phyloP scores from a whole-genome alignment of 768 basidiomycete genomes.

The Zangia roseola region DNA sequence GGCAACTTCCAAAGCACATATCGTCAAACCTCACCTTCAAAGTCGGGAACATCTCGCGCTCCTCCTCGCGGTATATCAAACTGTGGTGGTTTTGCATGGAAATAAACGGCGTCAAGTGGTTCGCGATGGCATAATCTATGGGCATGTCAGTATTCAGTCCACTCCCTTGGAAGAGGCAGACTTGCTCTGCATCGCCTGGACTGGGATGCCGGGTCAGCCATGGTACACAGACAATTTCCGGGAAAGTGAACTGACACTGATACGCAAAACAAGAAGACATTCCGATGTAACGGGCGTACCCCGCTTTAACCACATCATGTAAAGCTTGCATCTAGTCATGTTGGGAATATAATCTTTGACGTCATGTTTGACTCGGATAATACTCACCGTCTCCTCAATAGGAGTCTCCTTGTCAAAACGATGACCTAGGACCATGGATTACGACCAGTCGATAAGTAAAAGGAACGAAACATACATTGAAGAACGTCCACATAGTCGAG shows the following conservation, averaged over 20 bases:
- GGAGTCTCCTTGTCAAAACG: constrained; percentile 52
- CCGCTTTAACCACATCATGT: constrained; percentile 49
- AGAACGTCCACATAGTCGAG: constrained; percentile 59
- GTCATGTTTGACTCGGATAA: background rate
- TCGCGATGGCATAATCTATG: constrained; percentile 40
- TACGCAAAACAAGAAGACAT: constrained; percentile 43
- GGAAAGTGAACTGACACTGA: constrained; percentile 30
- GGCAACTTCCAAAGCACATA: constrained; percentile 39
- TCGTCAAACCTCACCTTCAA: constrained; percentile 16
- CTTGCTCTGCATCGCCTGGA: constrained; percentile 42
- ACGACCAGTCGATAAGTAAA: background rate
- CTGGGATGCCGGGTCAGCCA: constrained; percentile 18
- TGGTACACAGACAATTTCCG: background rate
- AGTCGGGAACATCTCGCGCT: constrained; percentile 55
- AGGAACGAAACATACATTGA: constrained; percentile 36
- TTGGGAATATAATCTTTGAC: background rate
- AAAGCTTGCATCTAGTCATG: constrained; percentile 43
- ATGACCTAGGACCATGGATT: constrained; percentile 33
- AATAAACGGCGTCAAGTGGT: constrained; percentile 52
- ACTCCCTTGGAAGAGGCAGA: background rate
- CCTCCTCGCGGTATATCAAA: constrained; percentile 60
- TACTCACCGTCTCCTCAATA: constrained; percentile 42
- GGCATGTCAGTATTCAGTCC: background rate
- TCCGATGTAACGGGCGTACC: constrained; percentile 48
- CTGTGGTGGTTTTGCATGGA: constrained; percentile 65